Evolutionary conservation across 1,139 yeast species (phyloP), one percentile per base, ranked within the genome.

Genomic region (Kodamaea arcana): DNA sequence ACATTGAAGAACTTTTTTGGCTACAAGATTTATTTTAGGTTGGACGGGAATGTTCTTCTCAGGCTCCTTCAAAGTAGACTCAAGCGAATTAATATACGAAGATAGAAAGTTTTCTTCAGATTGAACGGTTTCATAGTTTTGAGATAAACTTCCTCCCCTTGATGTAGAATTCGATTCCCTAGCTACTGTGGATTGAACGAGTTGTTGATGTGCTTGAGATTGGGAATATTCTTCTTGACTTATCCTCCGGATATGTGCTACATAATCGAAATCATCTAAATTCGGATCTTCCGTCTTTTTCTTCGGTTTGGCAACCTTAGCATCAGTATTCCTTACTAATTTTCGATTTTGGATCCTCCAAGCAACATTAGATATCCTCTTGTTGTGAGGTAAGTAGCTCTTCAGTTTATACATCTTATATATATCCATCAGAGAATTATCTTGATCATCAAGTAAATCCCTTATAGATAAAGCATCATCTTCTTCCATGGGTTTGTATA

Each of bases 301-400:
- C 32, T 40, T 43, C 11, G 44, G 43, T 27, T 41, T 43, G 27
- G 42, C 30, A 15, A 36, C 42, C 17, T 31, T 35, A 14, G 13
- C 4, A 24, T 26, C 22, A n/a, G 30, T 26, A 11, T 34, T 18
- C 15, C 36, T 29, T 31, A 61, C 29, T 31, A 55, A 29, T 45
- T 69, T 68, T 30, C 51, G 52, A 47, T 65, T 68, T 35, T 69
- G 72, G 36, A 69, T 67, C 39, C 75, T 51, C 74, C 74, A 69
- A 6, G 75, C 75, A 17, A 69, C 59, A 47, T 69, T 69, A 29
- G 68, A 57, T 17, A 69, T 67, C 32, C 75, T 51, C 41, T 64
- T 60, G 46, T 63, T 63, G 47, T 69, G 69, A 10, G 75, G 75
- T 36, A 69, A 51, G 44, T 65, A 68, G 37, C 50, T 51, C 49